Percentiles rank a stretch among this genome's conserved stretches.
Evolutionary conservation across 2,329 filamentous ascomycete genomes (phyloP).

Genomic region (Sporothrix dimorphospora): DNA sequence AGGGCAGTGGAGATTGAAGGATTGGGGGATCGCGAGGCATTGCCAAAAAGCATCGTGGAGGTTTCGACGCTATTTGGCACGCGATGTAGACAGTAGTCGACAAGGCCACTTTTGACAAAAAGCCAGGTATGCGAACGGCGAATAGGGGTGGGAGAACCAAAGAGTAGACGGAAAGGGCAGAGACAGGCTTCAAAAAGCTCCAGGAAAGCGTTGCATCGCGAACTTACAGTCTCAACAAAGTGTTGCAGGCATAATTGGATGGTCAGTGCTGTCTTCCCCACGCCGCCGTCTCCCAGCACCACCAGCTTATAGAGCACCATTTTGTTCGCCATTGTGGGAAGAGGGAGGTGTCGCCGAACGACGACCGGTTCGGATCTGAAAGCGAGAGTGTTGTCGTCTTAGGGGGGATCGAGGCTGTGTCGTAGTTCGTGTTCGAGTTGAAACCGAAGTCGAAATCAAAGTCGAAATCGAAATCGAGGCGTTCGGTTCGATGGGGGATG

Average conservation of each 20-base stretch:
- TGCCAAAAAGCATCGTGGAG: not conserved
- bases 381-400: conserved; percentile 3
- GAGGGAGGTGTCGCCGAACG: conserved; percentile 27
- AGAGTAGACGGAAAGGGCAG: not conserved
- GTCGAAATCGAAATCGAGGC: not conserved
- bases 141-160: not conserved
- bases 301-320: conserved; percentile 97
- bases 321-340: conserved; percentile 75
- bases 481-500: too few relatives aligned
- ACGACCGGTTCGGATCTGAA: conserved; percentile 25
- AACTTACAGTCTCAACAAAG: conserved; percentile 84
- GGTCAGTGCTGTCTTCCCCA: conserved; percentile 90
- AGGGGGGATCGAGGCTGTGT: conserved; percentile 1
- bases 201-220: not conserved
- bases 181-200: conserved; percentile 3
- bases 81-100: not conserved
- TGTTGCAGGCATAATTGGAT: conserved; percentile 98
- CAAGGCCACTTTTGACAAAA: not conserved
- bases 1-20: not conserved
- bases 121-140: not conserved
- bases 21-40: not conserved
- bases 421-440: not conserved
- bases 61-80: not conserved
- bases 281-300: conserved; percentile 91
- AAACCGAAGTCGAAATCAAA: not conserved